Evolutionary conservation across 352 stramenopile species (phyloP), one percentile per base, ranked within the genome.

Genomic region (Phytopythium chamaehyphon): DNA sequence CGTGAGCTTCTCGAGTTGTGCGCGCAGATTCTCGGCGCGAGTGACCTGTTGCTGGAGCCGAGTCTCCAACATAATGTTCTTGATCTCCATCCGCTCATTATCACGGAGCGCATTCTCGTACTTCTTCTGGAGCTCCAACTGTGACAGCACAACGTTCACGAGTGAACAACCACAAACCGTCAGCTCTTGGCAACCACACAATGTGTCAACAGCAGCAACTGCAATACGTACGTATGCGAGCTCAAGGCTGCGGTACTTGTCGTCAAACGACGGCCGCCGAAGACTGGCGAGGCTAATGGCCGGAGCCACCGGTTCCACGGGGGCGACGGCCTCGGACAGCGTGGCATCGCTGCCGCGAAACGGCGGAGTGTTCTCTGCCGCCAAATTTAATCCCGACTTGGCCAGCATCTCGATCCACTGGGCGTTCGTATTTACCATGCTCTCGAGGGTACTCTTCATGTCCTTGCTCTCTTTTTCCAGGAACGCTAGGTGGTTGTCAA

Each of bases 351-450:
- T 65, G 42, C 57, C 42, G 63, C 62, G 55, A 28, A 42, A 55
- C 51, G 49, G 45, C 44, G 6, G 55, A 9, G 28, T 33, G 39
- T 33, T 70, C 51, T 48, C 64, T 54, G 24, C 45, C 69, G 55
- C 57, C 37, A 47, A 56, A 62, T 48, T 52, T 45, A 42, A 46
- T 46, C 22, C 51, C 39, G 35, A 59, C 15, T 48, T 67, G 23
- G 64, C 61, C 4, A 85, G 60, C 37, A 77, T 65, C 50, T 77
- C 70, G 45, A 90, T 86, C 76, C 76, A 90, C 19, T 83, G 74
- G 18, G 76, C 64, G 55, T 90, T 90, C 22, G 74, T 87, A 22
- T 67, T 76, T 39, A 90, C 74, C 76, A 88, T 88, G 24, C 67
- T 76, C 42, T 90, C 74, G 2, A 90, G 46, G 31, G 81, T 47